These are phyloP conservation scores for Cyberlindnera mississippiensis DNA, from an alignment of 805 yeast species.

Conservation along the genomic window DNA sequence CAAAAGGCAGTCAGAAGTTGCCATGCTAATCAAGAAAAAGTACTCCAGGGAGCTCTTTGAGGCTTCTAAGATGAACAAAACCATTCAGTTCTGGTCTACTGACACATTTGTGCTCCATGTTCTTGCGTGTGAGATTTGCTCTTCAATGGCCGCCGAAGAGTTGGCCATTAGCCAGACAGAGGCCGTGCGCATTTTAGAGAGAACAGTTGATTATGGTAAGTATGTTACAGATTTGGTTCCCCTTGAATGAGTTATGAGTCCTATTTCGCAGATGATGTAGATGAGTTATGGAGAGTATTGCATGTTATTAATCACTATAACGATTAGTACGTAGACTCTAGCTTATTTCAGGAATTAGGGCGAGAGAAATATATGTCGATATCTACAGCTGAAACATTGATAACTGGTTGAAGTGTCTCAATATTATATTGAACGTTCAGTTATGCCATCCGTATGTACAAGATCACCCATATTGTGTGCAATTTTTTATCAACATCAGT, in stretches of 20 bases:
- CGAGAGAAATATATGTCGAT: too few species aligned
- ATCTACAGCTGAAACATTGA: too few species aligned
- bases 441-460: too few species aligned
- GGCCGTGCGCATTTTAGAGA: conserved; percentile 44
- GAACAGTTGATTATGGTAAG: conserved; percentile 47
- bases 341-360: too few species aligned
- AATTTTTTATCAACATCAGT: too few species aligned
- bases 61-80: conserved; percentile 33
- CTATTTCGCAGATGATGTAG: too few species aligned
- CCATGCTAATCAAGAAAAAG: conserved; percentile 37
- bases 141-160: conserved; percentile 48
- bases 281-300: too few species aligned
- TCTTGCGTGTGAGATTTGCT: conserved; percentile 58
- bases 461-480: too few species aligned
- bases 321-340: too few species aligned
- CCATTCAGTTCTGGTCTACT: conserved; percentile 58
- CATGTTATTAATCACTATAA: too few species aligned
- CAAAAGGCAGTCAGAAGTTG: conserved; percentile 49
- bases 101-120: conserved; percentile 54
- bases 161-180: conserved; percentile 33
- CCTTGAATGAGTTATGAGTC: conserved; percentile 8
- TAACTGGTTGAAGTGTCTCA: too few species aligned
- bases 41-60: conserved; percentile 31
- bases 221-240: conserved; percentile 24
- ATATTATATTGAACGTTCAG: too few species aligned